Conservation (phyloP, 1,284 basidiomycete species). For the Wallemia ichthyophaga region DNA sequence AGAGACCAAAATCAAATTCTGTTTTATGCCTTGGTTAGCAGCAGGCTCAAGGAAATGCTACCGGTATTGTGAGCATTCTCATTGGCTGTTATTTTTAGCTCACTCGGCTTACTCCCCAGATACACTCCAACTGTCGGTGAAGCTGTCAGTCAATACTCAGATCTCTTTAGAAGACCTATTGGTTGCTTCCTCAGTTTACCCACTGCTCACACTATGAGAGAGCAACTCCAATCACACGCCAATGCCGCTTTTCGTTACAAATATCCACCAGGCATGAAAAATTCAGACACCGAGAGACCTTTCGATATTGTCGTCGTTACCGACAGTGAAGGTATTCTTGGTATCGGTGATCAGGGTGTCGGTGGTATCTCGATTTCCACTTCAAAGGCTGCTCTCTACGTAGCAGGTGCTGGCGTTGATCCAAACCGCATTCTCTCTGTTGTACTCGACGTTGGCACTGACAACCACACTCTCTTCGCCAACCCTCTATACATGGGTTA, state of each 20-base stretch:
- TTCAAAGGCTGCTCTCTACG: slow-evolving; percentile 5
- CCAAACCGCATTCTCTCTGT: slow-evolving; percentile 4
- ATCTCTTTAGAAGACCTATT: slow-evolving; percentile 4
- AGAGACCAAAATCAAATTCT: slow-evolving; percentile 6
- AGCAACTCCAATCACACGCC: not conserved
- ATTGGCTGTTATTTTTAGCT: not conserved
- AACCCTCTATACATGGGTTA: slow-evolving; percentile 6
- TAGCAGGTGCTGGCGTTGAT: slow-evolving; percentile 5
- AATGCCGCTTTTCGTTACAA: slow-evolving; percentile 1
- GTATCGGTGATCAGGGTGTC: slow-evolving; percentile 6
- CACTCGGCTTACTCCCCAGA: no score
- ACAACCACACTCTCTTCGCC: slow-evolving; percentile 6
- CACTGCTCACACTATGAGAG: not conserved
- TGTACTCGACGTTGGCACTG: slow-evolving; percentile 5
- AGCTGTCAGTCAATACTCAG: slow-evolving; percentile 6
- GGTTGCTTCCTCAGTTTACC: slow-evolving; percentile 1
- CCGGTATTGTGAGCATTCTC: slow-evolving; percentile 4
- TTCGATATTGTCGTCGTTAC: slow-evolving; percentile 6
- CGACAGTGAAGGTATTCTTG: slow-evolving; percentile 6
- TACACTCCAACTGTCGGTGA: slow-evolving; percentile 6
- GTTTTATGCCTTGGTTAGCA: slow-evolving; percentile 5
- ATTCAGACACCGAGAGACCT: not conserved
- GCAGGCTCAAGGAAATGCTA: slow-evolving; percentile 4
- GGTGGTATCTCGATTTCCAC: slow-evolving; percentile 5
- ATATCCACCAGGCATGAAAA: not conserved